Evolutionary conservation across 352 stramenopile species (phyloP).

Genomic region (Aphanomyces euteiches): DNA sequence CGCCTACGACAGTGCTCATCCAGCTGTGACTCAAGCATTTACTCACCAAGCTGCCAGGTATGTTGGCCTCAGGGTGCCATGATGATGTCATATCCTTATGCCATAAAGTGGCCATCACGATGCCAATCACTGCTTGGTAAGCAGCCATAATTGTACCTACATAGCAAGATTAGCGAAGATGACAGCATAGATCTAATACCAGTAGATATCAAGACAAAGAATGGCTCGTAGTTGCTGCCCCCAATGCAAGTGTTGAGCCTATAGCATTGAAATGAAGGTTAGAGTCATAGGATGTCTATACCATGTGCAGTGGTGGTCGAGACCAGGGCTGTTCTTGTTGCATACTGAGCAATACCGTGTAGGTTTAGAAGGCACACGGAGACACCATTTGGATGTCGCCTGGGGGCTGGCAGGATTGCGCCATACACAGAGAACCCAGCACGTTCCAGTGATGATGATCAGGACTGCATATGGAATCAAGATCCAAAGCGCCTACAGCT

Average conservation of each 20-base stretch:
- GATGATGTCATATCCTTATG: slow-evolving; percentile 45
- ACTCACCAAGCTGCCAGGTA: slow-evolving; percentile 33
- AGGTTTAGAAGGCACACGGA: slow-evolving; percentile 56
- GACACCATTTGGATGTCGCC: slow-evolving; percentile 25
- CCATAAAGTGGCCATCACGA: slow-evolving; percentile 76
- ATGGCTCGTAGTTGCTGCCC: slow-evolving; percentile 79
- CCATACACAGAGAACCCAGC: slow-evolving; percentile 66
- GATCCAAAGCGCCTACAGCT: slow-evolving; percentile 55
- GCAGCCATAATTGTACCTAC: slow-evolving; percentile 21
- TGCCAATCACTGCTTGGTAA: slow-evolving; percentile 60
- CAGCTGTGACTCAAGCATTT: not conserved
- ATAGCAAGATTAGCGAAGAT: not conserved
- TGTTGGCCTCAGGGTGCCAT: slow-evolving; percentile 39
- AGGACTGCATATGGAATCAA: slow-evolving; percentile 60
- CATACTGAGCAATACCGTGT: slow-evolving; percentile 78
- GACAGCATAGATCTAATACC: not conserved
- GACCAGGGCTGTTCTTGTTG: slow-evolving; percentile 71
- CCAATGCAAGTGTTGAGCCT: slow-evolving; percentile 82
- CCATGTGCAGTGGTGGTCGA: slow-evolving; percentile 85
- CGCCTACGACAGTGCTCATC: slow-evolving; percentile 31
- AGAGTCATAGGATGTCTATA: not conserved
- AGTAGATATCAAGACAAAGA: slow-evolving; percentile 64
- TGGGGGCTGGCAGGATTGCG: slow-evolving; percentile 44
- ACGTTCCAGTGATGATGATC: slow-evolving; percentile 50
- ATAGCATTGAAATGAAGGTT: not conserved